Base-by-base conservation (phyloP, 108 stramenopile species). In the Fistulifera solaris region DNA sequence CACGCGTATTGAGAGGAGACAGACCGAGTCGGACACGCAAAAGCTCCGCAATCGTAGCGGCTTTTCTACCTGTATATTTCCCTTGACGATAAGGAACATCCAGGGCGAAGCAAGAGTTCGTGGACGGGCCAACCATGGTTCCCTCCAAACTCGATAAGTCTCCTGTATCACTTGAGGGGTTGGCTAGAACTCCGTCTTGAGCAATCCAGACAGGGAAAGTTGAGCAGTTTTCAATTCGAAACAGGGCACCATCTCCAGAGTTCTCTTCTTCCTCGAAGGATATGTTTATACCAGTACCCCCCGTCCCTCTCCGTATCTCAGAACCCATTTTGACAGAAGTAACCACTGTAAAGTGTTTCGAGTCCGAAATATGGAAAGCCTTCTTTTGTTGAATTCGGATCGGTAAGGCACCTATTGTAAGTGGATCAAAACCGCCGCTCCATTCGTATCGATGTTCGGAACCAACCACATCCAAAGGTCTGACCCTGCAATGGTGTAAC, bases 371-470 rank as follows among this genome's bases (percentile, higher is more conserved):
- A 55, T 49, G 28, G 51, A 27, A 27, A 13, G 51, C 44, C 5
- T 19, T 38, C 14, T 27, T 19, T 41, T 49, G 24, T 41, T 56
- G 16, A 24, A 26, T 51, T 15, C 80, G 70, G n/a, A 86, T 42
- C 14, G 85, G 74, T 7, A 68, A 47, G 66, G 75, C 80, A 22
- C 85, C 85, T 2, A 86, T 59, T 26, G 58, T 73, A 27, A 78
- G 71, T 10, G 81, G 63, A 62, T 86, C 85, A 60, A 86, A 80
- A 0, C 81, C 85, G 21, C 85, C 85, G 40, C 73, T 77, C 85
- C 85, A 86, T 65, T 49, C 62, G 55, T 65, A 82, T 24, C 27
- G 24, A 6, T 31, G 31, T 23, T 11, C 27, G n/a, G 8, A 40
- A 21, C 13, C 39, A 40, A 17, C 0, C 41, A 22, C 24, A 28